Evolutionary conservation across 208 protist species (phyloP).

Genomic region (Angomonas ambiguus): DNA sequence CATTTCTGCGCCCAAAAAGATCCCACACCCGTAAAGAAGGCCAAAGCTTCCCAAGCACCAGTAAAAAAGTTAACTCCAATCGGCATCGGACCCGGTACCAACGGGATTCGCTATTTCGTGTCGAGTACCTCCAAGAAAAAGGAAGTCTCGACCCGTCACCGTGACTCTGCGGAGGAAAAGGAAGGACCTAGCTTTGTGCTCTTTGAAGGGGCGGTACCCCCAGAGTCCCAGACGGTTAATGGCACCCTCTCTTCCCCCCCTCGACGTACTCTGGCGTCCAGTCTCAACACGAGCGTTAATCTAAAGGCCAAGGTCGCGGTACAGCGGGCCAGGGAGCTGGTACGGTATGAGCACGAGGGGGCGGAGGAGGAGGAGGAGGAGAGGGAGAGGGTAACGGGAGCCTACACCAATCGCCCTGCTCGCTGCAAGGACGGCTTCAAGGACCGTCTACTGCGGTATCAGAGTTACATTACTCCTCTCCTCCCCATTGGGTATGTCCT

Average conservation of each 20-base stretch:
- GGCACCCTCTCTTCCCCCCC: too few species aligned
- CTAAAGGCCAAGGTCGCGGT: slow-evolving; percentile 58
- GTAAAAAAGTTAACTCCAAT: slow-evolving; percentile 12
- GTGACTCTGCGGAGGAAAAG: too few species aligned
- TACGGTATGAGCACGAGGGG: slow-evolving; percentile 36
- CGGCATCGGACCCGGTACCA: slow-evolving; percentile 33
- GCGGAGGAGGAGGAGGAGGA: slow-evolving; percentile 19
- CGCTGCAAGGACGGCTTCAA: slow-evolving; percentile 37
- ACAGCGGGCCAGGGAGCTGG: slow-evolving; percentile 47
- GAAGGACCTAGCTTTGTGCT: too few species aligned
- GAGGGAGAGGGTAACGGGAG: slow-evolving; percentile 13
- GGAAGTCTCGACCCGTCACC: too few species aligned
- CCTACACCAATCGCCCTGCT: slow-evolving; percentile 26
- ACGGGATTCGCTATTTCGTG: slow-evolving; percentile 9
- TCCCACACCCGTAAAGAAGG: background rate
- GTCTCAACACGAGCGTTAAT: slow-evolving; percentile 55
- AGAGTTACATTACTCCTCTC: slow-evolving; percentile 66
- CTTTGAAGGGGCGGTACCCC: too few species aligned
- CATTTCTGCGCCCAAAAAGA: background rate
- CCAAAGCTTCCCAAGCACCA: background rate
- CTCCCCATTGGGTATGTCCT: slow-evolving; percentile 71
- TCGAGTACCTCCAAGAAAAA: background rate
- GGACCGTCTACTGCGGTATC: slow-evolving; percentile 58
- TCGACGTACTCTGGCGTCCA: slow-evolving; percentile 25
- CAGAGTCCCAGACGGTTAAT: too few species aligned